These are phyloP conservation scores for Pichia nakasei DNA, from an alignment of 805 yeast genomes.

Conservation along the genomic window DNA sequence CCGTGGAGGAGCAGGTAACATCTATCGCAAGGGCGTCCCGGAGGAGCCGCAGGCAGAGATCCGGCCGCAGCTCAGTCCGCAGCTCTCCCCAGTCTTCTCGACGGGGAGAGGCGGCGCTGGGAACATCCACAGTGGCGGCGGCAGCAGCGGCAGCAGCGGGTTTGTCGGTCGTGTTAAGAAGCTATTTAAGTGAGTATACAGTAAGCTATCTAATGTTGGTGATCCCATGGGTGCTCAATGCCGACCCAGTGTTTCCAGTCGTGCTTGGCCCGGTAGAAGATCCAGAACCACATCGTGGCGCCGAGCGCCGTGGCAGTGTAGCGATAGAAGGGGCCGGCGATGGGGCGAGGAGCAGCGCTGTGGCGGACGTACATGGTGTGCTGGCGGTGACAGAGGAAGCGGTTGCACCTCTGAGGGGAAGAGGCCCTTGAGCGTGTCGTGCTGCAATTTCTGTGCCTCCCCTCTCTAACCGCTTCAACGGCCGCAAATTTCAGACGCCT, in stretches of 20 bases:
- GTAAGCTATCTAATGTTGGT: slow-evolving; percentile 14
- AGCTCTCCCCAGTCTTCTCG: slow-evolving; percentile 35
- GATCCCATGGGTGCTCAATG: slow-evolving; percentile 37
- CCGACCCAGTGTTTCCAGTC: slow-evolving; percentile 58
- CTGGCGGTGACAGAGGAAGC: too few relatives aligned
- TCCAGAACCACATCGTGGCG: slow-evolving; percentile 86
- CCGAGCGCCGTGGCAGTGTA: slow-evolving; percentile 63
- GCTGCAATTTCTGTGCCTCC: too few relatives aligned
- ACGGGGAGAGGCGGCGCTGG: slow-evolving; percentile 56
- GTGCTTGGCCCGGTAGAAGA: slow-evolving; percentile 69
- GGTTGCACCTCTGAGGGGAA: too few relatives aligned
- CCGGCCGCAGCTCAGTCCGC: slow-evolving; percentile 18
- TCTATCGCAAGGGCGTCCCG: slow-evolving; percentile 30
- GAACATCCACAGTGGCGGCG: slow-evolving; percentile 27
- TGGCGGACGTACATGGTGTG: slow-evolving; percentile 35
- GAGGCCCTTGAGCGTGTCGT: too few relatives aligned
- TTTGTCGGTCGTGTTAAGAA: background rate
- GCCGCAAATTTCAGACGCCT: too few relatives aligned
- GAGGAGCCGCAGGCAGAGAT: too few relatives aligned
- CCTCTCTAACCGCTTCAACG: too few relatives aligned
- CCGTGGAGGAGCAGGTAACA: slow-evolving; percentile 51
- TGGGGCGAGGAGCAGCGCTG: slow-evolving; percentile 59
- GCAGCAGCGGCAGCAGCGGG: background rate
- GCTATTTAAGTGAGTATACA: background rate
- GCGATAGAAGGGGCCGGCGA: slow-evolving; percentile 48